Evolutionary conservation across 352 stramenopile species (phyloP).

Genomic region (Pythium chondricola): DNA sequence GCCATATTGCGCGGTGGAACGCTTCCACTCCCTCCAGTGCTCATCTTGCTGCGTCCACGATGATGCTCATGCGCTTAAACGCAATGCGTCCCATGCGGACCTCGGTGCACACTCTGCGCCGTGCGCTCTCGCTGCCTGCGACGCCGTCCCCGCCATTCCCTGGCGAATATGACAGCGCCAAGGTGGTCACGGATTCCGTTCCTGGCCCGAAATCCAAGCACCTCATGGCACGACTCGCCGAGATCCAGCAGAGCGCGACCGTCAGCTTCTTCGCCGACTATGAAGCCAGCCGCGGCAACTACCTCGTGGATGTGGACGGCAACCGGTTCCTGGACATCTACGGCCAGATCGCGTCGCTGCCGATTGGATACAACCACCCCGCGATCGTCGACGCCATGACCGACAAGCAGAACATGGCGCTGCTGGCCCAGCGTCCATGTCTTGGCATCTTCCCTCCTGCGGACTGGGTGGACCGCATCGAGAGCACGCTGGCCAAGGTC

Average conservation of each 20-base stretch:
- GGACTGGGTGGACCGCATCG: slow-evolving; percentile 70
- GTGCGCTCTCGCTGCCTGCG: slow-evolving; percentile 13
- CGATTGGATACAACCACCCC: slow-evolving; percentile 84
- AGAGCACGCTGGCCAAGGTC: slow-evolving; percentile 54
- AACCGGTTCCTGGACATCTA: slow-evolving; percentile 83
- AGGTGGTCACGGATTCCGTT: slow-evolving; percentile 46
- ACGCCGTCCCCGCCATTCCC: slow-evolving; percentile 59
- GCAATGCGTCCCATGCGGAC: too few species aligned
- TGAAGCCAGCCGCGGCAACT: slow-evolving; percentile 67
- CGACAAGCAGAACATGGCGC: slow-evolving; percentile 49
- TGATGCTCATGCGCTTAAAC: too few species aligned
- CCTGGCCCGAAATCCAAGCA: slow-evolving; percentile 62
- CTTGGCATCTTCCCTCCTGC: slow-evolving; percentile 69
- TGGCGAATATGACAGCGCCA: slow-evolving; percentile 40
- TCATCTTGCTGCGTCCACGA: too few species aligned
- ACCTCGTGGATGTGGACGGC: slow-evolving; percentile 80
- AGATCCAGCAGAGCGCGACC: slow-evolving; percentile 56
- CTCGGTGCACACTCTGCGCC: too few species aligned
- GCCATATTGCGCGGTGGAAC: too few species aligned
- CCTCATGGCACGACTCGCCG: slow-evolving; percentile 40
- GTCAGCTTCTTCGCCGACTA: slow-evolving; percentile 84
- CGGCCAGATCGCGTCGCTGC: slow-evolving; percentile 78
- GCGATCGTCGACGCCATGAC: slow-evolving; percentile 58
- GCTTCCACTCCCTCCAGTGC: too few species aligned
- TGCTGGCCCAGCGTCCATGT: slow-evolving; percentile 69